These are phyloP conservation scores for Penicillium verhagenii DNA, from an alignment of 495 filamentous ascomycete genomes.

Conservation along the genomic window DNA sequence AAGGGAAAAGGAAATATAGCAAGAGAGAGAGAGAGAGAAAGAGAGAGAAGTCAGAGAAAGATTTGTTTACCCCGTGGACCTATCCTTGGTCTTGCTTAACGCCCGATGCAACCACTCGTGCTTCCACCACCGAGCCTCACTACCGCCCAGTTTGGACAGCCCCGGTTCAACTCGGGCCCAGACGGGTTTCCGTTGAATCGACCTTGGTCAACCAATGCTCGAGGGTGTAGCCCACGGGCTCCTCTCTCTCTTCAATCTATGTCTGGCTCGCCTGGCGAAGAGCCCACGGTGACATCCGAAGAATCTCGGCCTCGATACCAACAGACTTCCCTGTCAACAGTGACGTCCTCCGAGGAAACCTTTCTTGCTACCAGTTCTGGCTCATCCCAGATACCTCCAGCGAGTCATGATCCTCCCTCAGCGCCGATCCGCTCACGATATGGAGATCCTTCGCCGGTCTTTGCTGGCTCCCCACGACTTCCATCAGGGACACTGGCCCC, in stretches of 20 bases:
- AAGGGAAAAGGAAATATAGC: neutral
- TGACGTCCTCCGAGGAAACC: slow-evolving; percentile 2
- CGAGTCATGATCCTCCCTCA: slow-evolving; percentile 22
- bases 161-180: slow-evolving; percentile 52
- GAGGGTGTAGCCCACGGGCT: slow-evolving; percentile 65
- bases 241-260: slow-evolving; percentile 75
- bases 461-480: slow-evolving; percentile 21
- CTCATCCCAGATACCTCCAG: slow-evolving; percentile 13
- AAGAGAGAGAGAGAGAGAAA: neutral
- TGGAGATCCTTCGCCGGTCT: slow-evolving; percentile 35
- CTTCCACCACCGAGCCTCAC: slow-evolving; percentile 46
- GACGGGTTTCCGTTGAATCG: slow-evolving; percentile 69
- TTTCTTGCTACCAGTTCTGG: slow-evolving; percentile 20
- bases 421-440: slow-evolving; percentile 11
- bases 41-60: neutral
- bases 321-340: slow-evolving; percentile 39
- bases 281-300: slow-evolving; percentile 60
- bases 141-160: slow-evolving; percentile 42
- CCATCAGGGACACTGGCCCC: slow-evolving; percentile 27
- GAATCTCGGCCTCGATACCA: slow-evolving; percentile 50
- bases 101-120: slow-evolving; percentile 51
- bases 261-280: slow-evolving; percentile 70
- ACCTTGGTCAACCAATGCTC: slow-evolving; percentile 65
- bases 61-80: slow-evolving; percentile 9
- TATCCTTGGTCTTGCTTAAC: slow-evolving; percentile 15